Percentiles rank a stretch among this genome's conserved stretches.
Conservation (phyloP, 2,329 filamentous ascomycete genomes). For the Colletotrichum orbiculare region DNA sequence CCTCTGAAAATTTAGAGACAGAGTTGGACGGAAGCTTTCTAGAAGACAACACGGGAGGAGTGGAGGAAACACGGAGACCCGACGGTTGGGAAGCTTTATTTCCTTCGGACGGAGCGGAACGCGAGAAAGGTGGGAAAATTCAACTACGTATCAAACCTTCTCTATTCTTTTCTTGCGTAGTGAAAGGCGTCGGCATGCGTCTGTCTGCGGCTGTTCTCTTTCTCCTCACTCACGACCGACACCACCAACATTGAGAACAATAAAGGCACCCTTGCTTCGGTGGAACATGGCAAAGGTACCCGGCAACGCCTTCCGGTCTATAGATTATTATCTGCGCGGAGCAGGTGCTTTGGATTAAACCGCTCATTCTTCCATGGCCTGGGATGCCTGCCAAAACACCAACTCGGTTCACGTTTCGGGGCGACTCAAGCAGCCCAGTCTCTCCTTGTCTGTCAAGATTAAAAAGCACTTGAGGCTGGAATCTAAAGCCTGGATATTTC, state of each 20-base stretch:
- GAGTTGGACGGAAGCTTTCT: constrained; percentile 22
- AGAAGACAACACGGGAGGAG: constrained; percentile 4
- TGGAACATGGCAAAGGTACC: constrained; percentile 14
- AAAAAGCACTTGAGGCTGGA: not conserved
- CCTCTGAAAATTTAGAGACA: too few relatives aligned
- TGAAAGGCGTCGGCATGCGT: too few relatives aligned
- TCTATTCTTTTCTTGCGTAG: not conserved
- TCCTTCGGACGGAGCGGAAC: constrained; percentile 35
- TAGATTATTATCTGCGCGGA: too few relatives aligned
- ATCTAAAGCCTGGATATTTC: not conserved
- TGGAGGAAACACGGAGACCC: constrained; percentile 22
- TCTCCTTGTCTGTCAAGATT: not conserved
- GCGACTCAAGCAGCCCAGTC: constrained; percentile 12
- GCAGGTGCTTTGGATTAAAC: too few relatives aligned
- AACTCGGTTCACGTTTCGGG: constrained; percentile 18
- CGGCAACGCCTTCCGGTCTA: not conserved
- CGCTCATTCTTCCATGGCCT: not conserved
- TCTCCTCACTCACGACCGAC: too few relatives aligned
- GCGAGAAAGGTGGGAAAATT: constrained; percentile 9
- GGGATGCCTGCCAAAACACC: constrained; percentile 12
- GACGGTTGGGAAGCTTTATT: constrained; percentile 31
- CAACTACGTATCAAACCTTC: constrained; percentile 11
- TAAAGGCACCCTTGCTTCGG: not conserved
- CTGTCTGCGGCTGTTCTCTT: too few relatives aligned
- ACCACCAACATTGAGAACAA: too few relatives aligned